Evolutionary conservation across 2,329 filamentous ascomycete genomes (phyloP).

Genomic region (Pyricularia grisea): DNA sequence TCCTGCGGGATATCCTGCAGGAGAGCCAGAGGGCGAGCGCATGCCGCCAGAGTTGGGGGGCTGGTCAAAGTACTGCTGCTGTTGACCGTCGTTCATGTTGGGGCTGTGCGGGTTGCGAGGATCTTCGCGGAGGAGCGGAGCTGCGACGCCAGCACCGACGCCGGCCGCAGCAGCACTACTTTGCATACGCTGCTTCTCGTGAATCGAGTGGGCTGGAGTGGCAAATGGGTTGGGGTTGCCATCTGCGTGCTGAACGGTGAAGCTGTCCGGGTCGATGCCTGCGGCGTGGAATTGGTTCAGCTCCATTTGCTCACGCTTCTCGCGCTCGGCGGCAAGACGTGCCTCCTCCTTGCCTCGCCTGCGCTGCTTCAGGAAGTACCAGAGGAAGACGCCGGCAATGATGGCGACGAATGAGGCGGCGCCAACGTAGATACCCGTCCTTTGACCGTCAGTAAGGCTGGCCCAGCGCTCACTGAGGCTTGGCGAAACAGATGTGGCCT

Average conservation of each 20-base stretch:
- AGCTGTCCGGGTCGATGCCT: slow-evolving; percentile 38
- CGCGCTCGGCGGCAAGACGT: slow-evolving; percentile 30
- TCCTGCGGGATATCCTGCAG: background rate
- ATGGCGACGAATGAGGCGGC: slow-evolving; percentile 34
- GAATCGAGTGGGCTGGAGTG: slow-evolving; percentile 16
- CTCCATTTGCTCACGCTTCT: slow-evolving; percentile 39
- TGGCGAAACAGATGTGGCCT: slow-evolving; percentile 23
- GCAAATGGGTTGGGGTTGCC: slow-evolving; percentile 20
- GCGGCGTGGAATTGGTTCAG: slow-evolving; percentile 37
- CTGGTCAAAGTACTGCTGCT: slow-evolving; percentile 2
- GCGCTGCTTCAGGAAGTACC: slow-evolving; percentile 48
- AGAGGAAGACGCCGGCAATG: slow-evolving; percentile 32
- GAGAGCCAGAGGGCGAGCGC: background rate
- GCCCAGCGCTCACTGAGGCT: slow-evolving; percentile 44
- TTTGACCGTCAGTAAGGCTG: slow-evolving; percentile 37
- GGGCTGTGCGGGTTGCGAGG: slow-evolving; percentile 15
- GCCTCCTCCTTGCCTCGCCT: slow-evolving; percentile 42
- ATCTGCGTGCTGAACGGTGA: slow-evolving; percentile 24
- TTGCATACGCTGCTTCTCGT: slow-evolving; percentile 16
- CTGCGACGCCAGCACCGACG: slow-evolving; percentile 10
- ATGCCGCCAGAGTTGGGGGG: background rate
- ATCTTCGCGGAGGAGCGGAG: slow-evolving; percentile 18
- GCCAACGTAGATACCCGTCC: slow-evolving; percentile 42
- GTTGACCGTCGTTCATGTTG: slow-evolving; percentile 3
- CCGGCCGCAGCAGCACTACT: background rate